Evolutionary conservation across 768 basidiomycete species (phyloP).

Genomic region (Phaeolepiota aurea): DNA sequence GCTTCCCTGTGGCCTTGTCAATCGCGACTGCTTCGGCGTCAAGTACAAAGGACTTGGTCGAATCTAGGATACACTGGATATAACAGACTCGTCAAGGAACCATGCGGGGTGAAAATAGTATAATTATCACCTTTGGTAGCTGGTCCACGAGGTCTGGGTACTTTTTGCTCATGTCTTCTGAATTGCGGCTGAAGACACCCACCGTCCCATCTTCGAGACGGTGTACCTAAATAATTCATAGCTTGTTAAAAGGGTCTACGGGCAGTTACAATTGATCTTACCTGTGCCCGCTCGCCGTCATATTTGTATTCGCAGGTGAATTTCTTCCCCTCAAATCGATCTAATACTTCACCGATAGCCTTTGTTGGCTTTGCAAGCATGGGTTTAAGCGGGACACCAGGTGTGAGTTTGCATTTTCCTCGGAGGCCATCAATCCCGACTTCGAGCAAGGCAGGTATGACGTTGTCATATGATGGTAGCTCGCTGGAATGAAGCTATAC

Average conservation of each 20-base stretch:
- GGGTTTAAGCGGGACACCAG: conserved; percentile 94
- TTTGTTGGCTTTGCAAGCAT: conserved; percentile 99
- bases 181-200: conserved; percentile 93
- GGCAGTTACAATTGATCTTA: conserved; percentile 16
- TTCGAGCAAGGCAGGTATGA: conserved; percentile 83
- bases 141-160: conserved; percentile 98
- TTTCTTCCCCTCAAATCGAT: conserved; percentile 89
- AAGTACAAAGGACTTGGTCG: conserved; percentile 84
- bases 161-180: conserved; percentile 99
- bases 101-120: not conserved
- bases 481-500: conserved; percentile 43
- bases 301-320: conserved; percentile 99
- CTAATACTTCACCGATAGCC: conserved; percentile 95
- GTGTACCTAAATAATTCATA: conserved; percentile 56
- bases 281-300: conserved; percentile 96
- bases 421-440: conserved; percentile 64
- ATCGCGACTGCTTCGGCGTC: conserved; percentile 97
- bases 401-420: conserved; percentile 81
- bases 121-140: conserved; percentile 59
- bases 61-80: conserved; percentile 73
- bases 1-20: conserved; percentile 71
- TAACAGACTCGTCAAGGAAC: conserved; percentile 4
- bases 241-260: not conserved
- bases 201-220: conserved; percentile 74
- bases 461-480: conserved; percentile 85